A percentile compares a stretch with the other conserved stretches of the same genome.
These are phyloP conservation scores for Coemansia biformis DNA, from an alignment of 192 early-diverging fungal genomes.

Conservation along the genomic window DNA sequence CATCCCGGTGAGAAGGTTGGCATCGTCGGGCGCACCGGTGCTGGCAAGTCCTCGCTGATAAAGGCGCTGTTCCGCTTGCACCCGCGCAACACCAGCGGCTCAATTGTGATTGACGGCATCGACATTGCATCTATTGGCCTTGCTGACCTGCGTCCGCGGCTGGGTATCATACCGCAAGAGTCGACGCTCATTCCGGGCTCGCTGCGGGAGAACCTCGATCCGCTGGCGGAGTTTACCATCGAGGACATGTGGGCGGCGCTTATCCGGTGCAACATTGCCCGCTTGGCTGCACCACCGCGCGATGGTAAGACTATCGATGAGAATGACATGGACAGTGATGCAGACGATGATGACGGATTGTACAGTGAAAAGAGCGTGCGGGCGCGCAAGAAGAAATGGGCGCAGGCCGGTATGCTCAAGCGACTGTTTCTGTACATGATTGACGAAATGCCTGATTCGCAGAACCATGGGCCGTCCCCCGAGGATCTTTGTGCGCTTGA, in stretches of 20 bases:
- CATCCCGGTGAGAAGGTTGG: constrained; percentile 53
- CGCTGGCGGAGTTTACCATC: constrained; percentile 63
- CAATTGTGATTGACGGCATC: constrained; percentile 68
- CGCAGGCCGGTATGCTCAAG: constrained; percentile 5
- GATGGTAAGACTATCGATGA: background rate
- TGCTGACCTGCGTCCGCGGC: constrained; percentile 49
- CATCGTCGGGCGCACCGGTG: constrained; percentile 67
- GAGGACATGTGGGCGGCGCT: constrained; percentile 64
- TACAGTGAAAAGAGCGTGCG: background rate
- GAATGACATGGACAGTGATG: background rate
- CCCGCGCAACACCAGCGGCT: constrained; percentile 51
- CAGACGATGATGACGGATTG: constrained; percentile 1
- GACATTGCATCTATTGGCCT: constrained; percentile 59
- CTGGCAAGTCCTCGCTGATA: constrained; percentile 67
- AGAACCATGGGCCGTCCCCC: background rate
- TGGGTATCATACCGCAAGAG: constrained; percentile 68
- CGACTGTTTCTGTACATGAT: constrained; percentile 4
- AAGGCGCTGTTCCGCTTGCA: constrained; percentile 66
- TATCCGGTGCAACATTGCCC: constrained; percentile 16
- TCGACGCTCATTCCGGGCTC: constrained; percentile 64
- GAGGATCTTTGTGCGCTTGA: background rate
- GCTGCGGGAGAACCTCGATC: constrained; percentile 75
- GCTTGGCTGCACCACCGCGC: background rate
- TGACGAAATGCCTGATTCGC: constrained; percentile 3
- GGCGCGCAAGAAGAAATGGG: constrained; percentile 8